Percentiles rank a stretch among this genome's conserved stretches.
Evolutionary conservation across 1,139 yeast species (phyloP).

Genomic region (Suhomyces bokatorum): DNA sequence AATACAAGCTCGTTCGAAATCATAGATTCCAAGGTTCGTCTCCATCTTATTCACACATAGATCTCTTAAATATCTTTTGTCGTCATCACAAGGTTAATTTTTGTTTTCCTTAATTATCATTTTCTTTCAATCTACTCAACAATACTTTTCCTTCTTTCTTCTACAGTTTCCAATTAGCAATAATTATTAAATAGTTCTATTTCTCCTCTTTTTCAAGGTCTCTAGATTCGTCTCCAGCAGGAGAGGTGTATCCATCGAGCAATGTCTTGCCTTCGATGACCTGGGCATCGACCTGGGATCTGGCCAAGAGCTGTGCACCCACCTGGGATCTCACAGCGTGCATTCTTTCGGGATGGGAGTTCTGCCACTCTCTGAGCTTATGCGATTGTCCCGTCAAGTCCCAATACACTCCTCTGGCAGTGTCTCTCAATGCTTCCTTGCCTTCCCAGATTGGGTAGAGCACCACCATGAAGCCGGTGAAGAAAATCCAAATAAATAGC

Average conservation of each 20-base stretch:
- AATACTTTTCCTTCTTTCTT: no score
- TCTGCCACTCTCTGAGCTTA: conserved; percentile 75
- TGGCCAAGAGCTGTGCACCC: conserved; percentile 34
- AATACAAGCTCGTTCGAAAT: no score
- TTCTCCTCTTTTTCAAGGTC: conserved; percentile 19
- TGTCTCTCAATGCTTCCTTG: conserved; percentile 58
- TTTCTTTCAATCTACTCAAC: no score
- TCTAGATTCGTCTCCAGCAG: conserved; percentile 22
- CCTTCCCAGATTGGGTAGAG: conserved; percentile 70
- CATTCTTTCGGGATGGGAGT: conserved; percentile 62
- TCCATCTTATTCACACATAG: no score
- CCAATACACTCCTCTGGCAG: conserved; percentile 80
- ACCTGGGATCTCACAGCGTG: conserved; percentile 69
- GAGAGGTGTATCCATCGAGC: conserved; percentile 25
- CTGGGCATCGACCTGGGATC: conserved; percentile 21
- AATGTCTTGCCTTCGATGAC: conserved; percentile 33
- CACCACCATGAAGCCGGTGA: conserved; percentile 55
- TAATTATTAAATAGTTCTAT: background rate
- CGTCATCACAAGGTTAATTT: no score
- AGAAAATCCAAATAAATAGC: conserved; percentile 69
- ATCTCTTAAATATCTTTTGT: no score
- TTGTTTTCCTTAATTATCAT: no score
- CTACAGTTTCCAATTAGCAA: no score
- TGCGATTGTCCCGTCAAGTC: conserved; percentile 72
- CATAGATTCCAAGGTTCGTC: no score